A percentile compares a stretch with the other conserved stretches of the same genome.
These are phyloP conservation scores for Podaxis sp. DNA, from an alignment of 768 basidiomycete species.

Conservation along the genomic window DNA sequence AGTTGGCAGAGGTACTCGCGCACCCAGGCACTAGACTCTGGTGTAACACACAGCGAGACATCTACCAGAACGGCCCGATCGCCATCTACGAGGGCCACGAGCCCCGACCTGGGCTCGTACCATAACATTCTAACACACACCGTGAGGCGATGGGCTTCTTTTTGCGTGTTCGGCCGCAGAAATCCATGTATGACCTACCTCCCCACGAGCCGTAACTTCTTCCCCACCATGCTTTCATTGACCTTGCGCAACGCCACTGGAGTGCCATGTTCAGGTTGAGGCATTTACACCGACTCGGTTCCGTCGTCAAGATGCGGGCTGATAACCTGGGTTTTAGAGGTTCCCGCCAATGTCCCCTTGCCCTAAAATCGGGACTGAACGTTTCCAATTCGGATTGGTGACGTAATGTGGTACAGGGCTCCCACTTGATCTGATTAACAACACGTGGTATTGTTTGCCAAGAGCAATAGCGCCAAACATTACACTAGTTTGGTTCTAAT, in stretches of 20 bases:
- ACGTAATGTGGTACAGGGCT: not conserved
- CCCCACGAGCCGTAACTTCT: slow-evolving; percentile 60
- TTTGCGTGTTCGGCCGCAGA: not conserved
- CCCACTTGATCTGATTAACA: slow-evolving; percentile 7
- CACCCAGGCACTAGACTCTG: slow-evolving; percentile 43
- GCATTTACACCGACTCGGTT: slow-evolving; percentile 33
- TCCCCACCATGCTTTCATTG: slow-evolving; percentile 37
- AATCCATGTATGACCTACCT: slow-evolving; percentile 38
- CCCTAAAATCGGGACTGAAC: not conserved
- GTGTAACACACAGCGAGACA: slow-evolving; percentile 49
- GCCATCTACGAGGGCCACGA: slow-evolving; percentile 49
- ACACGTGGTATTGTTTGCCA: slow-evolving; percentile 14
- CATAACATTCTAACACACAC: slow-evolving; percentile 47
- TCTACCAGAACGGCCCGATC: slow-evolving; percentile 58
- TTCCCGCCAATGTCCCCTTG: not conserved
- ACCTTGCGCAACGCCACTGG: slow-evolving; percentile 44
- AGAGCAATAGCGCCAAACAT: slow-evolving; percentile 3
- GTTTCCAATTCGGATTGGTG: not conserved
- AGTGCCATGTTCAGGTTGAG: slow-evolving; percentile 47
- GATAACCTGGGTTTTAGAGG: slow-evolving; percentile 3
- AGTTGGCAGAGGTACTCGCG: slow-evolving; percentile 50
- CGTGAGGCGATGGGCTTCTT: slow-evolving; percentile 11
- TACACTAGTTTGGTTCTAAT: slow-evolving; percentile 5
- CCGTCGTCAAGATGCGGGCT: not conserved
- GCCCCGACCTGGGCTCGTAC: slow-evolving; percentile 49